These are phyloP conservation scores for Pharnaceum exiguum DNA, from an alignment of 148 eudicot species.

Conservation along the genomic window DNA sequence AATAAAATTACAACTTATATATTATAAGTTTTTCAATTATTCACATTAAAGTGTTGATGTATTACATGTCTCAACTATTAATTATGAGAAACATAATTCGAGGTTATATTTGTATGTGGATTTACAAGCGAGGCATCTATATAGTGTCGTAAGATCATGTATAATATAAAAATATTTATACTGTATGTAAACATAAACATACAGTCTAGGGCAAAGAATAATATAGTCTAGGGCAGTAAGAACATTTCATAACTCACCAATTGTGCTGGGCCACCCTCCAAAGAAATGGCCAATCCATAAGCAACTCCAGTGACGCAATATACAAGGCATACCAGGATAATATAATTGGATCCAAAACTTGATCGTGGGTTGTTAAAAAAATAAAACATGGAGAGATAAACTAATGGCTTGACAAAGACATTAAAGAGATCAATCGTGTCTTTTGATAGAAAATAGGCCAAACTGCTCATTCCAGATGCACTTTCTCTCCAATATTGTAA, in stretches of 20 bases:
- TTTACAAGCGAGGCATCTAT: too few species aligned
- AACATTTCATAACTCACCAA: slow-evolving; percentile 60
- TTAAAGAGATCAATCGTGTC: slow-evolving; percentile 82
- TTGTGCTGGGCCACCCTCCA: slow-evolving; percentile 82
- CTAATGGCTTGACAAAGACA: slow-evolving; percentile 71
- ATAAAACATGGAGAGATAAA: slow-evolving; percentile 89
- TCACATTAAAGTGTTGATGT: too few species aligned
- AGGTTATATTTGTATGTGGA: too few species aligned
- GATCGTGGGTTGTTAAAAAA: slow-evolving; percentile 93
- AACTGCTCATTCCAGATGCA: slow-evolving; percentile 77
- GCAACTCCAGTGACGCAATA: slow-evolving; percentile 97
- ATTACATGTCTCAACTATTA: too few species aligned
- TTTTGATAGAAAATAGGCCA: slow-evolving; percentile 84
- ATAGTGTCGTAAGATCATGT: too few species aligned
- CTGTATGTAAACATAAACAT: too few species aligned
- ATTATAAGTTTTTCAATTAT: too few species aligned
- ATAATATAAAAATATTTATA: too few species aligned
- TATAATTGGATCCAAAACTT: slow-evolving; percentile 60
- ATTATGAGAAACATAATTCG: too few species aligned
- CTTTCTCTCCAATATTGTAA: slow-evolving; percentile 88
- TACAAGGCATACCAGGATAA: slow-evolving; percentile 72
- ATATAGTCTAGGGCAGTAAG: too few species aligned
- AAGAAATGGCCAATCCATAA: slow-evolving; percentile 69
- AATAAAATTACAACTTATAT: too few species aligned
- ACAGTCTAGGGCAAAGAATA: too few species aligned